These are phyloP conservation scores for Beauveria asiatica DNA, from an alignment of 2,329 filamentous ascomycete genomes.

Conservation along the genomic window DNA sequence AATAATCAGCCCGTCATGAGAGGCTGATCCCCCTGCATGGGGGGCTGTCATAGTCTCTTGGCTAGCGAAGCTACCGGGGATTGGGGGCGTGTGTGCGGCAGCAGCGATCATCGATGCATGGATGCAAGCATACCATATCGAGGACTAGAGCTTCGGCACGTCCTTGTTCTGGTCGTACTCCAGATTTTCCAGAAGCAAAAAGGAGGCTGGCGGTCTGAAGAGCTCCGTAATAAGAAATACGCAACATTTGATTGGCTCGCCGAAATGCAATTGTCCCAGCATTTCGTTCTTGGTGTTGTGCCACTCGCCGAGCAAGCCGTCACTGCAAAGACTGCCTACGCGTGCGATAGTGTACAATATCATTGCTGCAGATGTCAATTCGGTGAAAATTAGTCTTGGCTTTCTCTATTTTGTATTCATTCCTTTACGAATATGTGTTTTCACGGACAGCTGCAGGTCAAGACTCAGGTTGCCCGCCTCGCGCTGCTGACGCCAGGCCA, in stretches of 20 bases:
- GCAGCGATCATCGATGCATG: constrained; percentile 1
- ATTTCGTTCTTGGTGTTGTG: neutral
- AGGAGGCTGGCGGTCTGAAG: neutral
- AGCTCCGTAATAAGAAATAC: neutral
- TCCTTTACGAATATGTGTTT: no score
- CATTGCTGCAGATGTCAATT: no score
- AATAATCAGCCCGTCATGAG: constrained; percentile 5
- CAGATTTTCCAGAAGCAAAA: neutral
- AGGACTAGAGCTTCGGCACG: neutral
- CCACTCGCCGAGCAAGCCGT: neutral
- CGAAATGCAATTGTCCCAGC: neutral
- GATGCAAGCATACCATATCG: neutral
- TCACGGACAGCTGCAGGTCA: no score
- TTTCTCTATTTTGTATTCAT: no score
- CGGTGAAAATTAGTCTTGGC: no score
- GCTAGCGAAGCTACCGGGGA: neutral
- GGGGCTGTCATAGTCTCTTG: neutral
- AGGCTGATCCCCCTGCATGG: neutral
- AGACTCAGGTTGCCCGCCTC: neutral
- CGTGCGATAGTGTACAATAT: no score
- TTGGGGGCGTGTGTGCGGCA: neutral
- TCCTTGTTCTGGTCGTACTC: neutral
- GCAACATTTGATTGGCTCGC: neutral
- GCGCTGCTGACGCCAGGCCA: neutral
- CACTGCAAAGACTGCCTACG: neutral